Percentiles rank a stretch among this genome's conserved stretches.
phyloP scores from a whole-genome alignment of 1,139 yeast genomes.

The Lodderomyces jiufengensis region DNA sequence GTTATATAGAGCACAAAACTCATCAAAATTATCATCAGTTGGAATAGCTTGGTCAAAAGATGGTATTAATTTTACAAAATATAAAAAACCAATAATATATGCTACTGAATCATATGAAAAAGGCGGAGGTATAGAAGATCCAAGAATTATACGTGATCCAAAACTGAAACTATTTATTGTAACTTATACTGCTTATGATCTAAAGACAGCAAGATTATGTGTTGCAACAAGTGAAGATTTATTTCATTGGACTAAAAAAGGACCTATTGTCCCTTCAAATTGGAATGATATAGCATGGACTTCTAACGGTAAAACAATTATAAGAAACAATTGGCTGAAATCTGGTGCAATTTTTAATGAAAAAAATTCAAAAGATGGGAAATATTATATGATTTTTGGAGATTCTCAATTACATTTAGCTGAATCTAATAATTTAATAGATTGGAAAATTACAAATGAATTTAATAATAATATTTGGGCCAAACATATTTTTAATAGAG shows the following conservation, averaged over 20 bases:
- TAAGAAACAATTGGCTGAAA: slow-evolving; percentile 41
- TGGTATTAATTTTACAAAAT: slow-evolving; percentile 33
- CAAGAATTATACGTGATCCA: slow-evolving; percentile 42
- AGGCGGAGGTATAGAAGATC: slow-evolving; percentile 47
- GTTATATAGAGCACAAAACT: slow-evolving; percentile 42
- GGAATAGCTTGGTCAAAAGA: slow-evolving; percentile 45
- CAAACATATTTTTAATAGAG: slow-evolving; percentile 28
- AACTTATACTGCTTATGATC: slow-evolving; percentile 44
- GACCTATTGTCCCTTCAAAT: slow-evolving; percentile 30
- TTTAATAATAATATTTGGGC: slow-evolving; percentile 27
- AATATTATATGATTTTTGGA: slow-evolving; percentile 47
- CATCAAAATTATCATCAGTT: slow-evolving; percentile 30
- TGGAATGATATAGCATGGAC: slow-evolving; percentile 35
- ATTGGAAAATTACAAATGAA: slow-evolving; percentile 30
- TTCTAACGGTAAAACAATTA: slow-evolving; percentile 21
- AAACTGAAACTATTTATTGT: slow-evolving; percentile 31
- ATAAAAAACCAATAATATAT: slow-evolving; percentile 30
- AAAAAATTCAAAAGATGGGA: slow-evolving; percentile 25
- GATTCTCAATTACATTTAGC: slow-evolving; percentile 41
- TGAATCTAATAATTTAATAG: slow-evolving; percentile 29
- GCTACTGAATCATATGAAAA: slow-evolving; percentile 42
- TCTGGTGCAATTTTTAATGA: slow-evolving; percentile 44
- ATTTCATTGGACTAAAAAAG: slow-evolving; percentile 39
- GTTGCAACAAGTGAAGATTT: slow-evolving; percentile 40
- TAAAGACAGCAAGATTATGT: slow-evolving; percentile 35